Evolutionary conservation across 2,329 filamentous ascomycete genomes (phyloP), one percentile per base, ranked within the genome.

Genomic region (Ramichloridium luteum): DNA sequence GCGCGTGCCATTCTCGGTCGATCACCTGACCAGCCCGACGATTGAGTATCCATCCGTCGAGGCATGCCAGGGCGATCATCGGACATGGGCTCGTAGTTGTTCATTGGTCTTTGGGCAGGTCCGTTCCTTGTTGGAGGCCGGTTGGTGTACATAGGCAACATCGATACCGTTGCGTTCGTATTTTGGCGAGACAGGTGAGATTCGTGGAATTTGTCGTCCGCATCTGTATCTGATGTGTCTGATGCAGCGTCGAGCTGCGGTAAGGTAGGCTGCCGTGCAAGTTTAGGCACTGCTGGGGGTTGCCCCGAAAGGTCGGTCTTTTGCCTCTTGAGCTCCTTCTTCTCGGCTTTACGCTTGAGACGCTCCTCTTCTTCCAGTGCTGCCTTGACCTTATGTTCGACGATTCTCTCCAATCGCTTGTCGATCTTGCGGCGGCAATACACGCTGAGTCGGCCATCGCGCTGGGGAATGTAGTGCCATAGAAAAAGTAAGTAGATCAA

Each of bases 401-500:
- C 86, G 43, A 96, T 90, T 45, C 75, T 75, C 50, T 80, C 80
- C 44, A 98, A 67, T 44, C 85, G 70, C 48, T 74, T 77, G 59
- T 93, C 92, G 54, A 93, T 78, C 62, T 96, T 96, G 27, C 85
- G 78, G 39, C 82, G 79, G 54, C 90, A 96, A 60, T 93, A 98
- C 15, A 77, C 76, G 4, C 74, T 74, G 16, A 98, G 67, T 5
- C 80, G 77, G 4, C 84, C 83, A 49, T 94, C 85, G 8, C 74
- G 66, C 20, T 71, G 70, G 1, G 86, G 85, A 39, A 98, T 88
- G 59, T 88, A 90, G 57, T 90, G 81, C 72, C 81, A 93, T 4
- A 98, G 68, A 56, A 93, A 98, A 48, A 83, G 72, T 22, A 93
- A 57, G 58, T 93, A 96, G 38, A 93, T 75, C 2, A 92, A 48